Conservation (phyloP, 2,329 filamentous ascomycete genomes). For the Byssochlamys sp. region DNA sequence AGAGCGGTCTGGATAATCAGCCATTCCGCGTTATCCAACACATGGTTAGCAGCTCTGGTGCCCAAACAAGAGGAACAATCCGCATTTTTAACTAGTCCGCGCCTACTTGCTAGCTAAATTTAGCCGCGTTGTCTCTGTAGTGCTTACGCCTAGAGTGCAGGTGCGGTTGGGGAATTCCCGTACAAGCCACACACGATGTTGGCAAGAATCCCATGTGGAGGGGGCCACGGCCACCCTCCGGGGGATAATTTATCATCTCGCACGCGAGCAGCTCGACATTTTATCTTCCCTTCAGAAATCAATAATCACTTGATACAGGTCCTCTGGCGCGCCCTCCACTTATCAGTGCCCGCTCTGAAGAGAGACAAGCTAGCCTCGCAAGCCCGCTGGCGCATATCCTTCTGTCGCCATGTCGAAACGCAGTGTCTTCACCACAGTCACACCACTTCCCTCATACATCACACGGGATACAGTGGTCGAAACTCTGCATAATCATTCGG, state of each 20-base stretch:
- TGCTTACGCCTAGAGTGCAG: background rate
- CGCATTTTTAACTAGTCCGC: background rate
- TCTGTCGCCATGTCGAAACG: conserved; percentile 54
- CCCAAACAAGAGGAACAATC: background rate
- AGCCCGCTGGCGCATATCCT: background rate
- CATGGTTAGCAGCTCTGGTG: background rate
- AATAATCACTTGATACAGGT: background rate
- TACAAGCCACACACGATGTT: background rate
- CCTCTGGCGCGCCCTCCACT: background rate
- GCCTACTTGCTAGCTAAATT: conserved; percentile 1
- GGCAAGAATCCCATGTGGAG: background rate
- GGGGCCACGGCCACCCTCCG: background rate
- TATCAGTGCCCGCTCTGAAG: background rate
- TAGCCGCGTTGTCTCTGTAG: background rate
- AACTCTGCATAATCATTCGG: conserved; percentile 64
- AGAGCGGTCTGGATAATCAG: background rate
- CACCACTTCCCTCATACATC: conserved; percentile 59
- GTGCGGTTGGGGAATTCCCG: background rate
- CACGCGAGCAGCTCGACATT: background rate
- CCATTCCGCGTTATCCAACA: background rate
- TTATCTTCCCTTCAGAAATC: background rate
- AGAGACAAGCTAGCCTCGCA: too few species aligned
- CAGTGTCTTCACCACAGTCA: conserved; percentile 65
- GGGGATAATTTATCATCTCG: background rate
- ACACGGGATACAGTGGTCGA: conserved; percentile 57